Base-by-base conservation (phyloP, 2,329 filamentous ascomycete genomes). In the Phyllachora maydis region DNA sequence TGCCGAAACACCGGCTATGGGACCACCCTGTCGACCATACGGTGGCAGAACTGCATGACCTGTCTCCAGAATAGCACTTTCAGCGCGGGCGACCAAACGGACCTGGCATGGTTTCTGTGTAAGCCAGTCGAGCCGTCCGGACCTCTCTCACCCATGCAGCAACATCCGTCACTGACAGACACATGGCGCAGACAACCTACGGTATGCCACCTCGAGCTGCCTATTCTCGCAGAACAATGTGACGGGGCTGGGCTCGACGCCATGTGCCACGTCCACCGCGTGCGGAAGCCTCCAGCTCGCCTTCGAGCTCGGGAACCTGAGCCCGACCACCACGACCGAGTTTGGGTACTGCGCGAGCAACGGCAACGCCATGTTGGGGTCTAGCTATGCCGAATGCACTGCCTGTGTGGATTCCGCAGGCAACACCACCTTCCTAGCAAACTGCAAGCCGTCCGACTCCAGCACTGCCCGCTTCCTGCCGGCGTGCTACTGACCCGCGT, bases 101-200 rank as follows among this genome's bases (percentile, higher is more conserved):
- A 66, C 30, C 56, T 60, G 29, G 45, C 48, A 22, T 65, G 59
- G 60, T 65, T 65, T 30, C 33, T 65, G 20, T 63, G 60, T 65
- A 49, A 43, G 59, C 8, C 6, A 15, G 11, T 11, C 21, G 8
- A 17, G 20, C n/a, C 19, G 7, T 18, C 11, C 8, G 21, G 2
- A 17, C 6, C n/a, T 13, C 14, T 6, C 40, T 33, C 18, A 33
- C 21, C 14, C 25, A 17, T 11, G 4, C 11, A n/a, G n/a, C n/a
- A n/a, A n/a, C n/a, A n/a, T n/a, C n/a, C n/a, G n/a, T n/a, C n/a
- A n/a, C n/a, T n/a, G n/a, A n/a, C n/a, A n/a, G n/a, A n/a, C n/a
- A n/a, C n/a, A n/a, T n/a, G n/a, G 7, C 10, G 5, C 11, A 65
- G 60, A 66, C 31, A 65, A 66, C 31, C 36, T 64, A 20, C 47